Evolutionary conservation across 257 asterid genomes (phyloP).

Genomic region (Solanum verrucosum): DNA sequence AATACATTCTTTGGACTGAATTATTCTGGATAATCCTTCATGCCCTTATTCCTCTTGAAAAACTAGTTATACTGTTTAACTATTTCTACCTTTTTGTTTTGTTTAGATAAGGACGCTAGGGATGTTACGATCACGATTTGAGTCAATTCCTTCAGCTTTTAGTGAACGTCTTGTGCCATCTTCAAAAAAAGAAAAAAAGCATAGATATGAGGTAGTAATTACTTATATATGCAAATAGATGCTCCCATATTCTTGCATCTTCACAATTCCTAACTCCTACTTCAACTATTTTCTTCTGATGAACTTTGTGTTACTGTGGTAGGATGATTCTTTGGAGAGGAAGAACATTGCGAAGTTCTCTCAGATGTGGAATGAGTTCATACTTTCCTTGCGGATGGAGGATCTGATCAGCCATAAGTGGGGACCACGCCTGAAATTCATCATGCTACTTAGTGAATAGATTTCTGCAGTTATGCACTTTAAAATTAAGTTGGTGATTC

Average conservation of each 20-base stretch:
- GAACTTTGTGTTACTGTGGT: slow-evolving; percentile 14
- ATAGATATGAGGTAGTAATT: not conserved
- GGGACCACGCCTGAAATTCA: slow-evolving; percentile 3
- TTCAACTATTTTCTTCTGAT: not conserved
- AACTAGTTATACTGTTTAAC: not conserved
- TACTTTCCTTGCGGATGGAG: slow-evolving; percentile 83
- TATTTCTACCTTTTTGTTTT: not conserved
- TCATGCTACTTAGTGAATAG: not conserved
- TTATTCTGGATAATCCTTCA: not conserved
- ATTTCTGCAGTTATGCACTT: not conserved
- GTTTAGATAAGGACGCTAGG: slow-evolving; percentile 93
- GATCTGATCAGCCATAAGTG: slow-evolving; percentile 86
- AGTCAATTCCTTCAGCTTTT: slow-evolving; percentile 87
- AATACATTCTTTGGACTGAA: not conserved
- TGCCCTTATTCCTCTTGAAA: not conserved
- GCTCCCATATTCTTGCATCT: slow-evolving; percentile 9
- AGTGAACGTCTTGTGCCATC: slow-evolving; percentile 74
- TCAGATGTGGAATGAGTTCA: slow-evolving; percentile 99
- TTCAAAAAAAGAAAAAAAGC: slow-evolving; percentile 45
- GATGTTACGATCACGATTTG: slow-evolving; percentile 94
- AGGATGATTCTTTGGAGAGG: slow-evolving; percentile 64
- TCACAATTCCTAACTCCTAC: not conserved
- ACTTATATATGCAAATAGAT: slow-evolving; percentile 34
- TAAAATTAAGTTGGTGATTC: not conserved
- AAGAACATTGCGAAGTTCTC: slow-evolving; percentile 88